phyloP scores from a whole-genome alignment of 345 rosid genomes.

The Populus ilicifolia region DNA sequence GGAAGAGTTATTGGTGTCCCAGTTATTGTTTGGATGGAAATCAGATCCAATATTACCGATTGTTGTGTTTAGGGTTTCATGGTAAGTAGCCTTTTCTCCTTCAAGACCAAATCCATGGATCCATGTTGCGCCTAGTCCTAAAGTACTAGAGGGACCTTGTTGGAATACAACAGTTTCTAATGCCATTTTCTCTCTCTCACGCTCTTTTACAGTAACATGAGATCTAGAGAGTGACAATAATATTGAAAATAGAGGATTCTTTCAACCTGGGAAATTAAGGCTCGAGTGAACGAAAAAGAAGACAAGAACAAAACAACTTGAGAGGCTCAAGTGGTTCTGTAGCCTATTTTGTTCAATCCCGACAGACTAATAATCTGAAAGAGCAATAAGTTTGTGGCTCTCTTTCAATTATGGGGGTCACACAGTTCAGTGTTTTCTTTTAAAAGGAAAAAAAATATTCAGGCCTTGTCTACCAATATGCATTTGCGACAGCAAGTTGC shows the following conservation, averaged over 20 bases:
- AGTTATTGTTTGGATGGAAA: constrained; percentile 4
- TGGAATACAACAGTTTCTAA: constrained; percentile 36
- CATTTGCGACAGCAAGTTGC: not conserved
- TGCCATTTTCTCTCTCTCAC: constrained; percentile 16
- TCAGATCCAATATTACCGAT: constrained; percentile 9
- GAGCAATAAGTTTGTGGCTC: not conserved
- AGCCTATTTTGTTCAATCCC: not conserved
- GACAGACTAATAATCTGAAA: not conserved
- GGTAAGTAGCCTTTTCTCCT: constrained; percentile 1
- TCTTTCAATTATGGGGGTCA: not conserved
- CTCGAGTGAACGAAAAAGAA: not conserved
- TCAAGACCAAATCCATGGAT: constrained; percentile 12
- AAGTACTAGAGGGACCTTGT: constrained; percentile 23
- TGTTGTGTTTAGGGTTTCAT: constrained; percentile 6
- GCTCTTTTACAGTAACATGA: not conserved
- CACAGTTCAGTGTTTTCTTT: not conserved
- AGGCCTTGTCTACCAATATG: not conserved
- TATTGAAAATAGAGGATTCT: not conserved
- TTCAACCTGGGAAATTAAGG: not conserved
- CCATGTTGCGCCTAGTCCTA: constrained; percentile 15
- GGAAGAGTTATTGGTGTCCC: constrained; percentile 11
- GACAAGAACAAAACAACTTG: not conserved
- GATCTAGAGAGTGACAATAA: not conserved
- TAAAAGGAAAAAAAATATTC: not conserved
- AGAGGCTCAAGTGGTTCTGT: not conserved